Evolutionary conservation across 768 basidiomycete species (phyloP).

Genomic region (Calocybe indica): DNA sequence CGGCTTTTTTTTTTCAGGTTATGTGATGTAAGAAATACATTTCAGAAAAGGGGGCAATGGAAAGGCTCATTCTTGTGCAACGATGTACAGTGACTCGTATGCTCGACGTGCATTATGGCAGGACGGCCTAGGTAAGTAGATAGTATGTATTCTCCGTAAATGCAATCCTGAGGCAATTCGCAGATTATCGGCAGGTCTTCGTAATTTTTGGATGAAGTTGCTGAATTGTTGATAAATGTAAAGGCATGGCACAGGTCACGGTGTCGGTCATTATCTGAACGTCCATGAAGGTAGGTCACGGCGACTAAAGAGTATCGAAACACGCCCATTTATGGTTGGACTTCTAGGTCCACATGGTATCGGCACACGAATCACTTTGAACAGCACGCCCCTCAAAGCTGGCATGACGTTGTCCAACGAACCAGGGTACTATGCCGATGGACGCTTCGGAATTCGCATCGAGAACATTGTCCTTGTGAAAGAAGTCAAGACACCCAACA

Average conservation of each 20-base stretch:
- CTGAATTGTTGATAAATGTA: constrained; percentile 4
- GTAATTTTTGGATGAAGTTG: background rate
- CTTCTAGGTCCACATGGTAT: constrained; percentile 53
- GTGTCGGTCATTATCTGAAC: constrained; percentile 91
- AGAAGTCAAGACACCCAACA: constrained; percentile 59
- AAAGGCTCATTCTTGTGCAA: background rate
- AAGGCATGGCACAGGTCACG: constrained; percentile 92
- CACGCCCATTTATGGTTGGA: background rate
- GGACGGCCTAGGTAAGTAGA: constrained; percentile 70
- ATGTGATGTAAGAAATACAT: constrained; percentile 38
- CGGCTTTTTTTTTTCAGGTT: constrained; percentile 34
- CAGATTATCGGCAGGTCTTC: constrained; percentile 50
- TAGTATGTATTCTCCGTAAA: background rate
- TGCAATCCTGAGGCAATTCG: background rate
- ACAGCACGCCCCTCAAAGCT: constrained; percentile 63
- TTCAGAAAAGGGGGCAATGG: background rate
- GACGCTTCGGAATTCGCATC: constrained; percentile 86
- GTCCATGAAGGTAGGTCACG: constrained; percentile 71
- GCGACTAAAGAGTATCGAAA: background rate
- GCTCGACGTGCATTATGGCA: constrained; percentile 78
- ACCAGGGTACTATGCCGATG: constrained; percentile 91
- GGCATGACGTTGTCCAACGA: constrained; percentile 95
- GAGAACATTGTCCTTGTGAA: constrained; percentile 84
- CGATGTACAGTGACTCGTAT: constrained; percentile 58
- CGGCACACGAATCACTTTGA: constrained; percentile 59